Evolutionary conservation across 148 eudicot genomes (phyloP), one percentile per base, ranked within the genome.

Genomic region (Cornus kousa): DNA sequence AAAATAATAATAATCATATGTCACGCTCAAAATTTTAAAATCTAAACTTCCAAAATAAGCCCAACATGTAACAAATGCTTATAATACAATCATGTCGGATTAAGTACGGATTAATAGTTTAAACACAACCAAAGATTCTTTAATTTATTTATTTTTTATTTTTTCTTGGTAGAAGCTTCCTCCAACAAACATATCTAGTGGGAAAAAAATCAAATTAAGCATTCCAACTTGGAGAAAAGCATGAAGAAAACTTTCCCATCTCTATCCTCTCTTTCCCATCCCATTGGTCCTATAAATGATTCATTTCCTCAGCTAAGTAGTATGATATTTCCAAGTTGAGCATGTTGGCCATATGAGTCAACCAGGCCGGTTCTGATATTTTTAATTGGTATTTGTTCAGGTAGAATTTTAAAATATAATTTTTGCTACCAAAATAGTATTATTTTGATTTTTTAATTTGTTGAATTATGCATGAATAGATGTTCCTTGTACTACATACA

Each of bases 401-500:
- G 48, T 43, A 6, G 48, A 3, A 9, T 4, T 43, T 39, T 43
- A 6, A 9, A 43, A 43, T 43, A 43, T 7, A 43, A 43, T 6
- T 43, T 4, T 43, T 43, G 43, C 43, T 39, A 39, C 43, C 43
- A 28, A 28, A 28, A 28, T 28, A 28, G 28, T 28, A 28, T 28
- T 28, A 28, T 43, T 43, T 48, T 23, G 23, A 13, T 43, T 72
- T 48, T 22, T 8, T 7, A 57, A 12, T 62, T 37, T 37, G 12
- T 2, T 57, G 62, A 43, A 43, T 10, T 62, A 66, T 74, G 77
- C 69, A 74, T 74, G 77, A 74, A 60, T 60, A 31, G 16, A 50
- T 57, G 17, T 60, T 35, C 20, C 10, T n/a, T 55, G 68, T 32
- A 74, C 69, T 37, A 62, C 55, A 62, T 74, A 20, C 77, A 74